phyloP scores from a whole-genome alignment of 352 stramenopile species.

The Phytophthora megakarya region DNA sequence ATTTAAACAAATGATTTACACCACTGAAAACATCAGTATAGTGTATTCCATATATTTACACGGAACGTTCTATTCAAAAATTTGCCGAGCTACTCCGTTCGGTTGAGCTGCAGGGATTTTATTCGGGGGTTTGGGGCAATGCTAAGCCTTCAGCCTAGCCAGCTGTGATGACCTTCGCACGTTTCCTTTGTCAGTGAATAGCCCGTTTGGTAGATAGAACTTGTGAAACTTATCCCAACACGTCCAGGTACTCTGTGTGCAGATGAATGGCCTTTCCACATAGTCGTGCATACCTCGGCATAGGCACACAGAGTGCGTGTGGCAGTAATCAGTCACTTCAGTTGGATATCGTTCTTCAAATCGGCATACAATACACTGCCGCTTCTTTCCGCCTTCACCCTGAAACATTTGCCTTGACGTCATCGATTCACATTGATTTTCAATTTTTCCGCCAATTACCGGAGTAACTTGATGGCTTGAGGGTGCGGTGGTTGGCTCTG shows the following conservation, averaged over 20 bases:
- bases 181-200: constrained; percentile 5
- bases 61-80: too few species aligned
- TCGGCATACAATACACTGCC: constrained; percentile 18
- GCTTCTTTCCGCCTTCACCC: not conserved
- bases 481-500: too few species aligned
- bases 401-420: not conserved
- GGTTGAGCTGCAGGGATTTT: too few species aligned
- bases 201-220: constrained; percentile 17
- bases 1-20: too few species aligned
- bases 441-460: too few species aligned
- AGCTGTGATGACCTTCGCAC: not conserved
- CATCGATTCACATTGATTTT: not conserved
- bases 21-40: too few species aligned
- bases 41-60: too few species aligned
- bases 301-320: constrained; percentile 21
- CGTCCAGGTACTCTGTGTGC: constrained; percentile 10
- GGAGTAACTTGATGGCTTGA: too few species aligned
- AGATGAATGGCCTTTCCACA: constrained; percentile 11
- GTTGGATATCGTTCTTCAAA: not conserved
- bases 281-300: constrained; percentile 14
- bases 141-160: not conserved
- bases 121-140: too few species aligned
- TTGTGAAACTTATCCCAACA: constrained; percentile 33
- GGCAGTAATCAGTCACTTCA: constrained; percentile 1
- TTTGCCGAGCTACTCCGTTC: too few species aligned